A percentile compares a stretch with the other conserved stretches of the same genome.
Conservation (phyloP, 192 early-diverging fungal species). For the Mortierella antarctica region DNA sequence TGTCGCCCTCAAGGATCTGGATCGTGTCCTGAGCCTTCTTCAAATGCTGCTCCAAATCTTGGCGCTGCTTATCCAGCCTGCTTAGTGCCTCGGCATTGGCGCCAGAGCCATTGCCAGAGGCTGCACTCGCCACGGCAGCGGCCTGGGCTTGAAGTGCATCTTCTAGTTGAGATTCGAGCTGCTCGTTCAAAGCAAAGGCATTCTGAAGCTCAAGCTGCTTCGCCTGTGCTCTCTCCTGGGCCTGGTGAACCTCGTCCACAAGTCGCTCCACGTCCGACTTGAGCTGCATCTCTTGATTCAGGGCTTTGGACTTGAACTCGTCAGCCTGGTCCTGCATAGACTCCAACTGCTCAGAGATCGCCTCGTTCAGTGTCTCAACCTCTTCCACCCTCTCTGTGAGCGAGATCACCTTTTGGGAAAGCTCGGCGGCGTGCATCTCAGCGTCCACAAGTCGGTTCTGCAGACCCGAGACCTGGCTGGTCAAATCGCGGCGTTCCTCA, state of each 20-base stretch:
- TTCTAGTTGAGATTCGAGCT: conserved; percentile 25
- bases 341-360: conserved; percentile 43
- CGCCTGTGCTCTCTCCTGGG: conserved; percentile 14
- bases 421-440: conserved; percentile 36
- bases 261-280: conserved; percentile 39
- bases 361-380: conserved; percentile 41
- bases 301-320: conserved; percentile 6
- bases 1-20: conserved; percentile 44
- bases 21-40: conserved; percentile 45
- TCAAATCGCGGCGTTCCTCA: conserved; percentile 24
- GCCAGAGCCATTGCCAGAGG: neutral
- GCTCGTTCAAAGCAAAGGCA: conserved; percentile 17
- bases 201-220: conserved; percentile 30
- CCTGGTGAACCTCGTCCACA: conserved; percentile 33
- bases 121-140: conserved; percentile 4
- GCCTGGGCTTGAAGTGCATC: conserved; percentile 24
- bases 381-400: conserved; percentile 40
- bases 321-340: conserved; percentile 27
- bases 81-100: conserved; percentile 5
- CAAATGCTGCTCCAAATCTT: conserved; percentile 24
- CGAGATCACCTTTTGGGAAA: conserved; percentile 24
- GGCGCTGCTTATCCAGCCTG: conserved; percentile 14
- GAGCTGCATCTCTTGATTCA: conserved; percentile 20
- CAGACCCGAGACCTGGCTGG: neutral
- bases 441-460: conserved; percentile 30